Percentiles rank a stretch among this genome's conserved stretches.
These are phyloP conservation scores for Auriscalpium microsporum DNA, from an alignment of 768 basidiomycete species.

Conservation along the genomic window DNA sequence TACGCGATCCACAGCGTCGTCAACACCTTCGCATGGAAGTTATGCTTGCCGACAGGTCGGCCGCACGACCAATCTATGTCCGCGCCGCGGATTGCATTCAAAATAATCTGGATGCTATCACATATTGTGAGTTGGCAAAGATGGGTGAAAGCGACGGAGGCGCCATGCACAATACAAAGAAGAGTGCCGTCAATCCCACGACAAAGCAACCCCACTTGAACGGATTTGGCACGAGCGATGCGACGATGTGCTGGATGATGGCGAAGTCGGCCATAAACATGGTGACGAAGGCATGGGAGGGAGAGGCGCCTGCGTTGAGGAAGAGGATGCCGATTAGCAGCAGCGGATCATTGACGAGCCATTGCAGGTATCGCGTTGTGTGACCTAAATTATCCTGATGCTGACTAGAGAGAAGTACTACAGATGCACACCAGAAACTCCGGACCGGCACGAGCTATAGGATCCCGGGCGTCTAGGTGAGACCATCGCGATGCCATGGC, in stretches of 20 bases:
- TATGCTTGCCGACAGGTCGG: neutral
- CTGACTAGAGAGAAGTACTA: neutral
- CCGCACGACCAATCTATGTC: neutral
- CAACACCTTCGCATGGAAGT: neutral
- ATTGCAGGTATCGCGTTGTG: conserved; percentile 36
- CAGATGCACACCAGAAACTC: neutral
- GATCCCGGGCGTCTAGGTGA: neutral
- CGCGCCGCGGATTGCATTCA: neutral
- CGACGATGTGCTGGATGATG: conserved; percentile 37
- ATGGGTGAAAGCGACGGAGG: neutral
- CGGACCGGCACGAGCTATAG: neutral
- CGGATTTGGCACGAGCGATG: conserved; percentile 35
- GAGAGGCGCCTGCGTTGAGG: conserved; percentile 36
- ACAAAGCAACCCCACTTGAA: conserved; percentile 48
- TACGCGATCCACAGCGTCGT: neutral
- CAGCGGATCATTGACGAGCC: conserved; percentile 48
- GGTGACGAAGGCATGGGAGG: conserved; percentile 36
- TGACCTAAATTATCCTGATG: neutral
- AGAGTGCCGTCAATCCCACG: conserved; percentile 37
- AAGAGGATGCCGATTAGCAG: conserved; percentile 37
- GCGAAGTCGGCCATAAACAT: conserved; percentile 38
- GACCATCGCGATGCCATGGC: neutral
- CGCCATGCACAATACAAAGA: conserved; percentile 21
- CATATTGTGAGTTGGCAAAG: neutral
- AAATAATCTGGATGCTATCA: neutral